A percentile compares a stretch with the other conserved stretches of the same genome.
These are phyloP conservation scores for Fusarium sp. DNA, from an alignment of 2,329 filamentous ascomycete genomes.

Conservation along the genomic window DNA sequence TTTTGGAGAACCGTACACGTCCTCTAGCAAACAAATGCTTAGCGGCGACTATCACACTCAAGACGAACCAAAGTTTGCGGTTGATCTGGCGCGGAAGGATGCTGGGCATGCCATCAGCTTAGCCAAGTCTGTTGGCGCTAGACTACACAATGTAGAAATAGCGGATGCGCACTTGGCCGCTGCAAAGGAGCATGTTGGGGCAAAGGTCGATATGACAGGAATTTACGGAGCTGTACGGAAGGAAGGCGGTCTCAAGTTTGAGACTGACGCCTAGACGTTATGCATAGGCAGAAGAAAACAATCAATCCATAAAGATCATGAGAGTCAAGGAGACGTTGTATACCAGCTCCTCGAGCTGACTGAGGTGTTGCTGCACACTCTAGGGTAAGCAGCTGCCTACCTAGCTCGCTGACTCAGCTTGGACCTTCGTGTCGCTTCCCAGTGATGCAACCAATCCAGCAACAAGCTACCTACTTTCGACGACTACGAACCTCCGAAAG, in stretches of 20 bases:
- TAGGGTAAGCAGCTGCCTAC: slow-evolving; percentile 19
- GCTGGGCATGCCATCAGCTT: slow-evolving; percentile 80
- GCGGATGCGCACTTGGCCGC: slow-evolving; percentile 78
- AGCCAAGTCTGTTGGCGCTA: slow-evolving; percentile 74
- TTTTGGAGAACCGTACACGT: slow-evolving; percentile 82
- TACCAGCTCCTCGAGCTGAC: neutral
- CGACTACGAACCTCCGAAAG: slow-evolving; percentile 25
- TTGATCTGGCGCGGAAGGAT: slow-evolving; percentile 89
- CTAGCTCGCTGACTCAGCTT: slow-evolving; percentile 36
- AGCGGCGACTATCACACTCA: slow-evolving; percentile 83
- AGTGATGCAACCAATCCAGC: slow-evolving; percentile 44
- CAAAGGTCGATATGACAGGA: slow-evolving; percentile 83
- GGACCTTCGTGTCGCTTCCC: slow-evolving; percentile 19
- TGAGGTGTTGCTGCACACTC: neutral
- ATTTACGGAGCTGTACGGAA: slow-evolving; percentile 87
- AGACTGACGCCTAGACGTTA: slow-evolving; percentile 63
- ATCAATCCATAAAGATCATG: too few relatives aligned
- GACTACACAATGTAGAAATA: slow-evolving; percentile 76
- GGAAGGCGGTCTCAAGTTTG: slow-evolving; percentile 82
- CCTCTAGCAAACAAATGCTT: slow-evolving; percentile 82
- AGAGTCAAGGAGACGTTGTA: neutral
- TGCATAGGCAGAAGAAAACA: too few relatives aligned
- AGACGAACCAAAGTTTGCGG: slow-evolving; percentile 85
- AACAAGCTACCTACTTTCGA: slow-evolving; percentile 40
- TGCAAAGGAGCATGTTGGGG: slow-evolving; percentile 78